Base-by-base conservation (phyloP, 139 green algal species). In the Micromonas commoda region DNA sequence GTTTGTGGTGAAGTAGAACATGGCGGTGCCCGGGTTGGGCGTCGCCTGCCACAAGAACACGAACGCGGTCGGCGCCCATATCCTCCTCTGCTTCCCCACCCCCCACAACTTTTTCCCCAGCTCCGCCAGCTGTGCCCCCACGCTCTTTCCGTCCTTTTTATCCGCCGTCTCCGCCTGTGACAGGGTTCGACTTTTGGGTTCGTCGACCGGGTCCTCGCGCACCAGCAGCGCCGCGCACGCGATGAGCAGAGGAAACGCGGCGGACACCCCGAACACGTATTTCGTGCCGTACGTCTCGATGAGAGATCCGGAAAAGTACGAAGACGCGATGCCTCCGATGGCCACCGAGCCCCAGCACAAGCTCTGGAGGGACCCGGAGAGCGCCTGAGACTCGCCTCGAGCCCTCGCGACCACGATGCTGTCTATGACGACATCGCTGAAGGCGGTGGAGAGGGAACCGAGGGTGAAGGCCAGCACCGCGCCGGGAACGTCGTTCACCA, bases 381-480 rank as follows among this genome's bases (percentile, higher is more conserved):
- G 91, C 38, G 73, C 80, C 81, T 91, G 81, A 19, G 81, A 73
- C 19, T 82, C 76, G 81, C 80, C 86, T 2, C 88, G 67, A 2
- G 84, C 89, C 2, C 86, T 71, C 84, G 95, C 90, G 72, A 98
- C 94, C 37, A 99, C 94, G 34, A 99, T 91, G 24, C 87, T 95
- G 89, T 98, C 95, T n/a, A 97, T 92, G 34, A 99, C 91, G 39
- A 99, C 95, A 76, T 99, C 95, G 45, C 82, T 88, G 69, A 89
- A 90, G 1, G 94, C 94, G 0, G 92, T 96, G 33, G 83, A 83
- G 1, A 94, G 71, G 0, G 85, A 91, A 24, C 86, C 88, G 2
- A 89, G 28, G 3, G 92, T 32, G 76, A 96, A 87, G 28, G 74
- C 81, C 0, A 79, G 77, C 20, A 87, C 67, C 1, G 90, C 87